phyloP scores from a whole-genome alignment of 2,329 filamentous ascomycete genomes.

The Lachnellula cervina region DNA sequence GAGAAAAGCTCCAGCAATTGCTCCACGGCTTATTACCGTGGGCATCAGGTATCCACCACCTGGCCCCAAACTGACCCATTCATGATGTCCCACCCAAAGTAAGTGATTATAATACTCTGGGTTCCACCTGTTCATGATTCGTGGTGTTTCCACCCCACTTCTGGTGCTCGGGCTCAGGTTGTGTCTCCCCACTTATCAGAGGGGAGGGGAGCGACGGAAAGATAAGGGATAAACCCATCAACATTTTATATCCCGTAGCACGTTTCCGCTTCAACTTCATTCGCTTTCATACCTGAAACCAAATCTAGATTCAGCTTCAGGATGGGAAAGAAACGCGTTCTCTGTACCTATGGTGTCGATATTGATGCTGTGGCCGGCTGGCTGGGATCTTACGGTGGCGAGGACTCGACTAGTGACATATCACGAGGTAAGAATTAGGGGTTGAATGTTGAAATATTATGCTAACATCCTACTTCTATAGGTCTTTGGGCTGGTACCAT shows the following conservation, averaged over 20 bases:
- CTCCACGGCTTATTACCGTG: no score
- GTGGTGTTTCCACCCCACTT: no score
- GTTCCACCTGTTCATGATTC: no score
- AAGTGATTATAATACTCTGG: no score
- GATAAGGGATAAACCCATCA: neutral
- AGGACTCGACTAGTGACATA: constrained; percentile 69
- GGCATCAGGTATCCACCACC: no score
- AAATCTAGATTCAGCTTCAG: neutral
- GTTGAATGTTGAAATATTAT: neutral
- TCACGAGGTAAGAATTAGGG: constrained; percentile 48
- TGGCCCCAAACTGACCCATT: no score
- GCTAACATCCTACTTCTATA: constrained; percentile 22
- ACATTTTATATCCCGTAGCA: no score
- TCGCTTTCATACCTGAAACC: neutral
- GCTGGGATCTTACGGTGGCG: constrained; percentile 69
- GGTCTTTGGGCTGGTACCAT: constrained; percentile 65
- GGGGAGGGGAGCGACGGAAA: neutral
- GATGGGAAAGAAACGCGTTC: constrained; percentile 47
- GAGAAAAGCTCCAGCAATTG: no score
- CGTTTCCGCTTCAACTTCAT: neutral
- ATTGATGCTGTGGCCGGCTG: constrained; percentile 74
- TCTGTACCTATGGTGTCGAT: constrained; percentile 63
- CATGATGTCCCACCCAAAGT: no score
- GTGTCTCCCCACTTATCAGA: neutral
- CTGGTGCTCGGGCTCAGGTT: no score